Evolutionary conservation across 2,329 filamentous ascomycete genomes (phyloP).

Genomic region (Thermothelomyces thermophilus): DNA sequence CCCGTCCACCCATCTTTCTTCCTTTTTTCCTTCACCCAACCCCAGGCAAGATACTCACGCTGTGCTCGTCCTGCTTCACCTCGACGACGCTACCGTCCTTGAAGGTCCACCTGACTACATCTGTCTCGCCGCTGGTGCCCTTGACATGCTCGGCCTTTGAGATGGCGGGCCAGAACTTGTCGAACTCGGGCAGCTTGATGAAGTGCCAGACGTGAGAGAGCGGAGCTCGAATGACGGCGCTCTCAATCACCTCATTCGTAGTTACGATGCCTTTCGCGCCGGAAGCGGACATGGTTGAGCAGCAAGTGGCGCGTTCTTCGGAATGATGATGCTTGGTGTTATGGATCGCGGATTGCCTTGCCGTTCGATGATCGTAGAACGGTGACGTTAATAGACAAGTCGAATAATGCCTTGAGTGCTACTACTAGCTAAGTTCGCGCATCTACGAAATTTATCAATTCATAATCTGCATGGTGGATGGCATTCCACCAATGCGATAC

Average conservation of each 20-base stretch:
- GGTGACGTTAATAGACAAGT: neutral
- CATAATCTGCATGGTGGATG: too few species aligned
- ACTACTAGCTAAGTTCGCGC: too few species aligned
- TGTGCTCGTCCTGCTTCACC: constrained; percentile 72
- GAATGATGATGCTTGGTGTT: neutral
- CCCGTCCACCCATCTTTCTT: neutral
- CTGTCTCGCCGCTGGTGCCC: constrained; percentile 56
- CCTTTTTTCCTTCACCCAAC: too few species aligned
- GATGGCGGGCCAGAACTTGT: constrained; percentile 60
- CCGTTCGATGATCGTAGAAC: neutral
- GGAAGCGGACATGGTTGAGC: constrained; percentile 11
- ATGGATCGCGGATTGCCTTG: neutral
- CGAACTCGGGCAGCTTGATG: constrained; percentile 66
- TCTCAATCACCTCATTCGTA: constrained; percentile 26
- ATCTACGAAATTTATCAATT: too few species aligned
- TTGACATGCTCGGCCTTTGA: constrained; percentile 57
- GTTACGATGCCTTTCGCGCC: constrained; percentile 20
- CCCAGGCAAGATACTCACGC: constrained; percentile 45
- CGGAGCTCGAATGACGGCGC: constrained; percentile 56
- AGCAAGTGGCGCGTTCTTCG: neutral
- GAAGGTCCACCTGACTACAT: constrained; percentile 64
- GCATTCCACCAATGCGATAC: neutral
- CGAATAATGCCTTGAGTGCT: too few species aligned
- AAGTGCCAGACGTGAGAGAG: constrained; percentile 65
- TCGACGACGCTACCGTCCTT: constrained; percentile 62